These are phyloP conservation scores for Suhomyces sp. DNA, from an alignment of 805 yeast species.

Conservation along the genomic window DNA sequence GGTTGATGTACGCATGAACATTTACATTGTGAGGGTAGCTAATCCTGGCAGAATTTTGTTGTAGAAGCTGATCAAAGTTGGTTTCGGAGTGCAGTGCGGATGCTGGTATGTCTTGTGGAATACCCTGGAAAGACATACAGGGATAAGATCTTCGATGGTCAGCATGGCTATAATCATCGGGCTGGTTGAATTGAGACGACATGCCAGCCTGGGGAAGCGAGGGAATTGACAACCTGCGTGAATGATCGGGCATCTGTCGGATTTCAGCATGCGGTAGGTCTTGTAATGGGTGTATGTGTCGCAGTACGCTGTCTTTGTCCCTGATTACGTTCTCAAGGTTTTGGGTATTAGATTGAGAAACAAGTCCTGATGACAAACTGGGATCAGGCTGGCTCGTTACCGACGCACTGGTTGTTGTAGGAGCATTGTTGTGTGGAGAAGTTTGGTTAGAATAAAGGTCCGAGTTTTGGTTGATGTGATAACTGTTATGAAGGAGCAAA, in stretches of 20 bases:
- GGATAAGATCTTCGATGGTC: not conserved
- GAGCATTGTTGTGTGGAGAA: not conserved
- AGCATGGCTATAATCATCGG: not conserved
- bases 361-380: not conserved
- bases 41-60: not conserved
- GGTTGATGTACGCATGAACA: conserved; percentile 17
- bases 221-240: not conserved
- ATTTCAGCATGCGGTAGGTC: not conserved
- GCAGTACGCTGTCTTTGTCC: not conserved
- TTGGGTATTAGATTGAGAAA: not conserved
- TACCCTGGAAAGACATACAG: not conserved
- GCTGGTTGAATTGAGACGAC: not conserved
- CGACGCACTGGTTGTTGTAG: not conserved
- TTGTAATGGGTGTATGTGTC: not conserved
- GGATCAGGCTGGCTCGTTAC: not conserved
- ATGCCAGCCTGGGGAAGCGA: not conserved
- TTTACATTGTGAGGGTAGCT: conserved; percentile 15
- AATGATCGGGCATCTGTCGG: not conserved
- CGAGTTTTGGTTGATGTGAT: conserved; percentile 3
- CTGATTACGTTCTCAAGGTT: not conserved
- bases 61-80: not conserved
- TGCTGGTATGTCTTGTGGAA: not conserved
- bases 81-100: not conserved
- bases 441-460: not conserved
- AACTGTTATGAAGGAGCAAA: conserved; percentile 20